Conservation (phyloP, 306 rosid genomes). For the Styphnolobium japonicum region DNA sequence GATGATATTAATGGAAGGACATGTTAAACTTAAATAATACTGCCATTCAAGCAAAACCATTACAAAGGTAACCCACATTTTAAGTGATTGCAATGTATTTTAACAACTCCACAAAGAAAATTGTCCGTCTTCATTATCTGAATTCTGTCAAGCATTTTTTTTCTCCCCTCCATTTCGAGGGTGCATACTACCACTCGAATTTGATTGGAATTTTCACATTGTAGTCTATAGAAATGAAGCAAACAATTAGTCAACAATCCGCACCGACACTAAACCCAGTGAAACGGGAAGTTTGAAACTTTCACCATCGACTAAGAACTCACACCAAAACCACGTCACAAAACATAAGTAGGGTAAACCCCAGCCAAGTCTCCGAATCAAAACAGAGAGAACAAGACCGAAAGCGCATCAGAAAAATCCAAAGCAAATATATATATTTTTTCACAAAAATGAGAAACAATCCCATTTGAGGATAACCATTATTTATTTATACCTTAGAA, state of each 20-base stretch:
- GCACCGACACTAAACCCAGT: constrained; percentile 3
- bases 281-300: constrained; percentile 24
- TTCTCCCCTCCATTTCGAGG: neutral
- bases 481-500: constrained; percentile 65
- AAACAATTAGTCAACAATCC: constrained; percentile 5
- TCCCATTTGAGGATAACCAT: constrained; percentile 12
- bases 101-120: neutral
- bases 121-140: neutral
- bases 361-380: constrained; percentile 10
- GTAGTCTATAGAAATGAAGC: neutral
- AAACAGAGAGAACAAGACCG: neutral
- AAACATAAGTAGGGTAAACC: constrained; percentile 18
- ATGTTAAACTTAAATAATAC: neutral
- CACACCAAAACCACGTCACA: constrained; percentile 29
- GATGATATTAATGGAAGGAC: neutral
- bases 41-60: constrained; percentile 15
- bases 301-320: constrained; percentile 10
- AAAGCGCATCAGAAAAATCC: neutral
- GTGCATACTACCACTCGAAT: constrained; percentile 1
- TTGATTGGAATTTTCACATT: neutral
- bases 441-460: neutral
- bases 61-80: constrained; percentile 23
- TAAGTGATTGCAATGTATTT: neutral
- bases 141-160: neutral
- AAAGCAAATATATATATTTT: neutral